Percentiles rank a stretch among this genome's conserved stretches.
phyloP scores from a whole-genome alignment of 1,139 yeast species.

The Geotrichum bryndzae region DNA sequence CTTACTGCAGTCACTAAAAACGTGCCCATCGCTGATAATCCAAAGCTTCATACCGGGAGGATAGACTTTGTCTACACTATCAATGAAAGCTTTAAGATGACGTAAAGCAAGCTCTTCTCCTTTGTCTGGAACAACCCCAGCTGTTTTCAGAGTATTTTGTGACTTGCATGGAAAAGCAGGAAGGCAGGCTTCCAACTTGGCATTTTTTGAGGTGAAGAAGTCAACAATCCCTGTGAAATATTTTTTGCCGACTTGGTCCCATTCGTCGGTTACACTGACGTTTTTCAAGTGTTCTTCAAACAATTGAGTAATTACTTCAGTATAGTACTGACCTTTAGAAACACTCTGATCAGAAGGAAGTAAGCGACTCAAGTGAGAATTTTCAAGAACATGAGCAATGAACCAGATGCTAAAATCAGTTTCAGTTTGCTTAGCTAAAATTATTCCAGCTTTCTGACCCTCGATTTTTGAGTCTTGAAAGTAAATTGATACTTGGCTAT shows the following conservation, averaged over 20 bases:
- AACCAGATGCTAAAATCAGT: conserved; percentile 15
- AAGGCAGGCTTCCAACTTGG: conserved; percentile 15
- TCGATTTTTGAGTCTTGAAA: neutral
- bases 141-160: conserved; percentile 15
- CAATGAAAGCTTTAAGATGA: conserved; percentile 3
- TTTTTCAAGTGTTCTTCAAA: conserved; percentile 16
- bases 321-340: neutral
- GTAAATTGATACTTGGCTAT: neutral
- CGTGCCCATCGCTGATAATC: conserved; percentile 19
- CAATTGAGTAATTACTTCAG: conserved; percentile 5
- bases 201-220: conserved; percentile 11
- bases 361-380: neutral
- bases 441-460: conserved; percentile 11
- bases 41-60: conserved; percentile 19
- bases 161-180: conserved; percentile 20
- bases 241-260: conserved; percentile 10
- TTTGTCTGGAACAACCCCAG: conserved; percentile 16
- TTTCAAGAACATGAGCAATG: conserved; percentile 7
- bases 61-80: conserved; percentile 9
- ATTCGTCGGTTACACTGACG: conserved; percentile 12
- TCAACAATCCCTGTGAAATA: conserved; percentile 9
- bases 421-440: neutral
- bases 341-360: neutral
- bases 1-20: conserved; percentile 17
- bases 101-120: conserved; percentile 18